These are phyloP conservation scores for Cucumis cinereus DNA, from an alignment of 306 rosid genomes.

Conservation along the genomic window DNA sequence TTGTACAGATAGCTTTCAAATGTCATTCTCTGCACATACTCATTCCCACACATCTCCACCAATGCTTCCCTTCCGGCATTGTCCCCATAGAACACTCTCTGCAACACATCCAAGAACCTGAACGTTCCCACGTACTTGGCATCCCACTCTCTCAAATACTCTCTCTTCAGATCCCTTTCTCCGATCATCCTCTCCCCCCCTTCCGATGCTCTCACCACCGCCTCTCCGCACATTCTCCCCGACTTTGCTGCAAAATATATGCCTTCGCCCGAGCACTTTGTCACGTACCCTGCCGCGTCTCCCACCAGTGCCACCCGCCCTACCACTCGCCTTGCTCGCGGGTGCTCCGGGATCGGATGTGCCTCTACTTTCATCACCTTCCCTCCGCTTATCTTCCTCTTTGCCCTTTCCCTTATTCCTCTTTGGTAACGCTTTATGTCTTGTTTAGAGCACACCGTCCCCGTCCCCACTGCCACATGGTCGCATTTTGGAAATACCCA, in stretches of 20 bases:
- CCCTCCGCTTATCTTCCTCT: conserved; percentile 50
- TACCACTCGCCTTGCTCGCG: conserved; percentile 43
- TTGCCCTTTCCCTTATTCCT: conserved; percentile 51
- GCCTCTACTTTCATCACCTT: conserved; percentile 73
- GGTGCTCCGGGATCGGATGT: conserved; percentile 89
- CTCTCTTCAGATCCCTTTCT: conserved; percentile 64
- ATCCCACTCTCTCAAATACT: conserved; percentile 74
- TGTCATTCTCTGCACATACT: conserved; percentile 89
- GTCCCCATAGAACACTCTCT: conserved; percentile 67
- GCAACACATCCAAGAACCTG: conserved; percentile 66
- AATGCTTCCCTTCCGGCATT: conserved; percentile 69
- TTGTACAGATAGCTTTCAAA: conserved; percentile 82
- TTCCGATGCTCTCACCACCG: conserved; percentile 52
- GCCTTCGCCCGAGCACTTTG: conserved; percentile 82
- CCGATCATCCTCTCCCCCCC: conserved; percentile 49
- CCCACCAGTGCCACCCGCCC: conserved; percentile 87
- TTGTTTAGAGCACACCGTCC: conserved; percentile 51
- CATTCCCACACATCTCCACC: conserved; percentile 88
- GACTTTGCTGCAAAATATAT: conserved; percentile 77
- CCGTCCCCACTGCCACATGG: conserved; percentile 97
- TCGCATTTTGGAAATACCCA: conserved; percentile 94
- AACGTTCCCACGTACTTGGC: conserved; percentile 34
- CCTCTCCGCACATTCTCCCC: conserved; percentile 73
- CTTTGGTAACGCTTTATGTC: conserved; percentile 54
- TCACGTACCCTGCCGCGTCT: conserved; percentile 83